phyloP scores from a whole-genome alignment of 345 rosid species.

The Zanthoxylum bungeanum region DNA sequence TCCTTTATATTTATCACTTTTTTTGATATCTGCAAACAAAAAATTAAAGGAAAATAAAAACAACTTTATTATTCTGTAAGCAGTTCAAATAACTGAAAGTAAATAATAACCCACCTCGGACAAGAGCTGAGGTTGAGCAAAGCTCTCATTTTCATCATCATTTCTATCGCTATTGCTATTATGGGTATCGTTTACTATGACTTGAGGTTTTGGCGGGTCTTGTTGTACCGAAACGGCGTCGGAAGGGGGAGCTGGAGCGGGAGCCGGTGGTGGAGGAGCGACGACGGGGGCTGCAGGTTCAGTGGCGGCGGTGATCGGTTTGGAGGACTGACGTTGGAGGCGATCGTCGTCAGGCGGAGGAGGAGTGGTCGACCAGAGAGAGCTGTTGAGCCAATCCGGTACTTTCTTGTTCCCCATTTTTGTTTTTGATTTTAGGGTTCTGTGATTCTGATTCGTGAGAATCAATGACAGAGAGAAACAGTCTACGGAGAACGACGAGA shows the following conservation, averaged over 20 bases:
- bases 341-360: constrained; percentile 46
- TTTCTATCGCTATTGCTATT: constrained; percentile 9
- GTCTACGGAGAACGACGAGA: neutral
- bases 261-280: constrained; percentile 38
- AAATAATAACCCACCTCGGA: constrained; percentile 55
- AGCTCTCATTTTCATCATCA: constrained; percentile 29
- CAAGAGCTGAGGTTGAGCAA: constrained; percentile 62
- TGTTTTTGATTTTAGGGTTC: neutral
- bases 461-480: neutral
- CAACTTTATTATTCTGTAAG: neutral
- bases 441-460: constrained; percentile 15
- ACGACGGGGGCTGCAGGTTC: constrained; percentile 35
- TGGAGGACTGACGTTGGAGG: constrained; percentile 24
- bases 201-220: constrained; percentile 42
- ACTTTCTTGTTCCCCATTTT: constrained; percentile 83
- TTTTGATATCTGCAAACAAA: constrained; percentile 58
- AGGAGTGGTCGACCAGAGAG: constrained; percentile 74
- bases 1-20: constrained; percentile 77
- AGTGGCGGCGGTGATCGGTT: constrained; percentile 30
- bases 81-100: neutral
- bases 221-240: constrained; percentile 16
- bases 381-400: constrained; percentile 98
- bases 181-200: constrained; percentile 27
- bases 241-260: constrained; percentile 24
- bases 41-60: neutral